These are phyloP conservation scores for Trypanosomatidae sp. DNA, from an alignment of 208 protist species.

Conservation along the genomic window DNA sequence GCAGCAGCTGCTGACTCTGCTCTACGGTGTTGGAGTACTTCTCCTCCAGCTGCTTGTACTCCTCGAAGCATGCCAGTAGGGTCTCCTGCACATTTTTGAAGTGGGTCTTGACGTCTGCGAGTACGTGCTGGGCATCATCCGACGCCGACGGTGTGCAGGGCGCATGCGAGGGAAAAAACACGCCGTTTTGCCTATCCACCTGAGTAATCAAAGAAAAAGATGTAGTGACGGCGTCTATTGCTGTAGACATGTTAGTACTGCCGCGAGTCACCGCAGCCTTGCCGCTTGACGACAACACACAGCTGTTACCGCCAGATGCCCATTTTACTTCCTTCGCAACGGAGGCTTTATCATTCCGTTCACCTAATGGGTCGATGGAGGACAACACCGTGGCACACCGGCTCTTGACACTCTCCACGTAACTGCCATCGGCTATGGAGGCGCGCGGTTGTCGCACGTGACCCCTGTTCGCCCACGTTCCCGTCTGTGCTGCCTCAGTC, in stretches of 20 bases:
- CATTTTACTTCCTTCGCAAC: background rate
- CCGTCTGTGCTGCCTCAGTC: conserved; percentile 7
- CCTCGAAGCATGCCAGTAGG: conserved; percentile 27
- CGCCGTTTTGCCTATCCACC: background rate
- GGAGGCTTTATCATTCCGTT: background rate
- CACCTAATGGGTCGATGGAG: background rate
- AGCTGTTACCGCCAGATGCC: background rate
- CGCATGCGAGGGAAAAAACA: background rate
- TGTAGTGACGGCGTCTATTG: background rate
- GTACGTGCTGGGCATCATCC: background rate
- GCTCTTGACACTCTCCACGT: background rate
- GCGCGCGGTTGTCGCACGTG: conserved; percentile 2
- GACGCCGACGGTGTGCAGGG: background rate
- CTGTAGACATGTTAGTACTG: background rate
- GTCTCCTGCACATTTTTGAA: conserved; percentile 23
- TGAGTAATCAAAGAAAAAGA: background rate
- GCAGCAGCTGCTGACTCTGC: conserved; percentile 26
- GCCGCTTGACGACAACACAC: background rate
- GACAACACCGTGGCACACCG: background rate
- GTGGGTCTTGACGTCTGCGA: conserved; percentile 27
- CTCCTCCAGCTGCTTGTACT: conserved; percentile 30
- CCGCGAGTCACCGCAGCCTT: background rate
- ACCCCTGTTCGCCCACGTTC: conserved; percentile 4
- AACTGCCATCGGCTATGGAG: background rate
- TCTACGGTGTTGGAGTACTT: conserved; percentile 32